These are phyloP conservation scores for Penicillium sp. DNA, from an alignment of 2,329 filamentous ascomycete genomes.

Conservation along the genomic window DNA sequence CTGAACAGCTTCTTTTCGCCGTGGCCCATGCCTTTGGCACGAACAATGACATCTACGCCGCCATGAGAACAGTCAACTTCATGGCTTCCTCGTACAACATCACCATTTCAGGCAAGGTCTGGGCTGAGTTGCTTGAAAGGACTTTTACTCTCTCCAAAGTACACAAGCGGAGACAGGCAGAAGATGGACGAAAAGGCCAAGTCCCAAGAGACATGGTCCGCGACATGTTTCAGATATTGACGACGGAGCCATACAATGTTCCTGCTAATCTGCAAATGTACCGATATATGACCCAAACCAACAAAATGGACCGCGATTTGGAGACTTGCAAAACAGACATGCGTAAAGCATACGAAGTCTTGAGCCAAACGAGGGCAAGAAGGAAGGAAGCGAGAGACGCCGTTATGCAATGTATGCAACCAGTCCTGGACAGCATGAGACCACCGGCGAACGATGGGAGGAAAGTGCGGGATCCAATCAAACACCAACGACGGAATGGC, in stretches of 20 bases:
- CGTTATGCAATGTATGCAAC: conserved; percentile 28
- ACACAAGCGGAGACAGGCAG: conserved; percentile 9
- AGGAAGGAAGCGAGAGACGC: conserved; percentile 27
- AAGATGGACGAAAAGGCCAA: conserved; percentile 24
- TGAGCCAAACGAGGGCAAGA: conserved; percentile 30
- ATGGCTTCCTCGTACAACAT: conserved; percentile 62
- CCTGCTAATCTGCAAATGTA: conserved; percentile 59
- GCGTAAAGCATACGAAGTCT: conserved; percentile 31
- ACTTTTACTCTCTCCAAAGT: conserved; percentile 57
- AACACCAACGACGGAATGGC: background rate
- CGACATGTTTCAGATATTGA: conserved; percentile 62
- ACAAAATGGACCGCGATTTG: conserved; percentile 23
- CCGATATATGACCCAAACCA: conserved; percentile 33
- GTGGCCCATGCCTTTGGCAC: conserved; percentile 69
- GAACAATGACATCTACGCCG: conserved; percentile 62
- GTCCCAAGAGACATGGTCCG: conserved; percentile 50
- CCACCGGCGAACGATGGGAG: background rate
- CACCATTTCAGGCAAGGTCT: conserved; percentile 57
- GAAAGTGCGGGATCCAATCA: background rate
- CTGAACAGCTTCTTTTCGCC: conserved; percentile 58
- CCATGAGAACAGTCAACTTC: conserved; percentile 61
- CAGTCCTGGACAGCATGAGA: background rate
- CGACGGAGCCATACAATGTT: conserved; percentile 56
- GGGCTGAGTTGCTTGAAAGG: conserved; percentile 68
- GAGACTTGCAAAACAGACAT: conserved; percentile 30